Evolutionary conservation across 352 stramenopile species (phyloP).

Genomic region (Paralagenidium karlingii): DNA sequence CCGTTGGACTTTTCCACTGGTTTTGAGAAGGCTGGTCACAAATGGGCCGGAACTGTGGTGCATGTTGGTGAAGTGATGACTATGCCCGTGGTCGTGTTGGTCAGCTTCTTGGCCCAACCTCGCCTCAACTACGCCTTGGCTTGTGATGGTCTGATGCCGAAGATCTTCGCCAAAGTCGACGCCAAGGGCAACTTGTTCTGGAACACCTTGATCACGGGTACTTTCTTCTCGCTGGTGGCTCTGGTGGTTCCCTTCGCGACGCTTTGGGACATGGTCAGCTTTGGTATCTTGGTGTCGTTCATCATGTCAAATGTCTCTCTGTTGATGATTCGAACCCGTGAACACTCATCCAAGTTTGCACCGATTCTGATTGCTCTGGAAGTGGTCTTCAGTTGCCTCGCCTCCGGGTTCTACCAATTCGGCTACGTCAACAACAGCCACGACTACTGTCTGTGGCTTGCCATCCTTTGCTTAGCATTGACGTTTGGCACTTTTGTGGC

Average conservation of each 20-base stretch:
- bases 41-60: conserved; percentile 24
- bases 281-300: conserved; percentile 83
- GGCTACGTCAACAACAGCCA: conserved; percentile 39
- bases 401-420: conserved; percentile 55
- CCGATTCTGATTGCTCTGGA: conserved; percentile 25
- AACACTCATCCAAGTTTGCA: conserved; percentile 28
- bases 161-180: conserved; percentile 82
- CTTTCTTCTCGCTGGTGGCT: conserved; percentile 50
- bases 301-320: conserved; percentile 72
- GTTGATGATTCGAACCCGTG: conserved; percentile 54
- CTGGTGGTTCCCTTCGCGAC: conserved; percentile 64
- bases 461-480: conserved; percentile 31
- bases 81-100: conserved; percentile 89
- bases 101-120: conserved; percentile 88
- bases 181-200: conserved; percentile 69
- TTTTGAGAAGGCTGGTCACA: conserved; percentile 11
- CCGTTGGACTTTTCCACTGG: conserved; percentile 6
- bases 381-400: conserved; percentile 19
- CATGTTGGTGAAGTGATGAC: conserved; percentile 72
- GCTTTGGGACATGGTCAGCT: conserved; percentile 82
- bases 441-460: conserved; percentile 17
- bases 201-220: conserved; percentile 55
- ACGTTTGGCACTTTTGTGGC: conserved; percentile 12
- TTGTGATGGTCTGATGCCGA: conserved; percentile 87
- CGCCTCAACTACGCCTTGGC: conserved; percentile 88